Evolutionary conservation across 441 rosid genomes (phyloP), one percentile per base, ranked within the genome.

Genomic region (Lepidium campestre): DNA sequence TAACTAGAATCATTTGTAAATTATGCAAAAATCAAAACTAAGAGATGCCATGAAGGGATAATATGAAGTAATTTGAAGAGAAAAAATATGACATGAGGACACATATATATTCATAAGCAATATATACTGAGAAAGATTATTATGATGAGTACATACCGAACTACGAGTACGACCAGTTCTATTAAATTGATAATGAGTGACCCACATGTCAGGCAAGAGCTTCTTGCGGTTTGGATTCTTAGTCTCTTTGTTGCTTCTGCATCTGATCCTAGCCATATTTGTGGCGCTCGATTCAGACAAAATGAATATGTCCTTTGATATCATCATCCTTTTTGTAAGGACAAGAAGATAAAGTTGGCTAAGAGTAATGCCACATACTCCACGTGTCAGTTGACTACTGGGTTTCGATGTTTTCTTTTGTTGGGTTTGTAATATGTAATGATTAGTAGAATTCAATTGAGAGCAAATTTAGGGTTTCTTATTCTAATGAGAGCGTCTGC

Each of bases 181-280:
- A 27, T 1, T 52, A 31, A 10, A 13, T 27, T 5, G 7, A 18
- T 8, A 6, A 27, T 39, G 50, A 40, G 29, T 52, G 50, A 52
- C 60, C 69, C 69, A 64, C 31, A 64, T 5, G 22, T 64, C 40
- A 64, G 40, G 69, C 60, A 64, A 39, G 1, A 2, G 8, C 32
- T 27, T 8, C n/a, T n/a, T n/a, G 20, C 52, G 4, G 20, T 3
- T 27, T 13, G 29, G 3, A 12, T 39, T 1, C 45, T 22, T 14
- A 27, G 23, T 7, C 56, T 46, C 46, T 36, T 5, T 9, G n/a
- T 44, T 19, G 6, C 6, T 19, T 31, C 23, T 12, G 53, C 40
- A 18, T 12, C 41, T 60, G 41, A 31, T 60, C 53, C 4, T 44
- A 31, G 18, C 52, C 65, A 42, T 42, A 15, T 18, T 14, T 58